Percentiles rank a stretch among this genome's conserved stretches.
Conservation (phyloP, 208 protist genomes). For the Acanthamoeba healyi region DNA sequence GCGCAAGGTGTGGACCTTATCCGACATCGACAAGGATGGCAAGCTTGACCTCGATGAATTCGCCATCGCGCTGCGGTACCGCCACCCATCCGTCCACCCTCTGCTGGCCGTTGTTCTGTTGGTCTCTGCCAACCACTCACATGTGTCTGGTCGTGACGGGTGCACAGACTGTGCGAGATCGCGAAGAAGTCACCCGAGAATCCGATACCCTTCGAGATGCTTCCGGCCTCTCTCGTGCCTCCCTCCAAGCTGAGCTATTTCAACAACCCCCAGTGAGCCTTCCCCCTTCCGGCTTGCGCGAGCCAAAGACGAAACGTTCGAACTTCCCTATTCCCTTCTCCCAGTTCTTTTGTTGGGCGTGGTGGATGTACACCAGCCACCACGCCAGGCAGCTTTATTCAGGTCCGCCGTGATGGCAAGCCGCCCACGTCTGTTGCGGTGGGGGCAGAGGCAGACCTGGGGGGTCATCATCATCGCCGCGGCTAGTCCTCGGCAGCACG, state of each 20-base stretch:
- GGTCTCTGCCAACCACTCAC: neutral
- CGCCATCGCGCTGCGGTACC: slow-evolving; percentile 75
- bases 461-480: neutral
- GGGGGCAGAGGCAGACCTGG: neutral
- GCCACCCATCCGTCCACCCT: neutral
- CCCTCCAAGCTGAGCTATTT: slow-evolving; percentile 26
- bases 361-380: no score
- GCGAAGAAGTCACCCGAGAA: slow-evolving; percentile 56
- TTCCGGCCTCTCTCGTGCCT: slow-evolving; percentile 52
- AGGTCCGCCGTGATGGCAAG: no score
- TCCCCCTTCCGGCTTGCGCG: no score
- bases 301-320: no score
- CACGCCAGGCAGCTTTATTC: no score
- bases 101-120: neutral
- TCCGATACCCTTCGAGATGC: slow-evolving; percentile 53
- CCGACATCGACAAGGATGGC: slow-evolving; percentile 85
- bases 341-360: no score
- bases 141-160: neutral
- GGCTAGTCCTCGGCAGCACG: neutral
- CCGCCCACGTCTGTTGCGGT: no score
- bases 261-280: neutral
- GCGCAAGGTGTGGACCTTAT: slow-evolving; percentile 82
- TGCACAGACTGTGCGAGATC: slow-evolving; percentile 42
- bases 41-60: slow-evolving; percentile 84
- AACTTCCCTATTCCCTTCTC: no score